phyloP scores from a whole-genome alignment of 1,284 basidiomycete genomes.

The Rhizoctonia solani region DNA sequence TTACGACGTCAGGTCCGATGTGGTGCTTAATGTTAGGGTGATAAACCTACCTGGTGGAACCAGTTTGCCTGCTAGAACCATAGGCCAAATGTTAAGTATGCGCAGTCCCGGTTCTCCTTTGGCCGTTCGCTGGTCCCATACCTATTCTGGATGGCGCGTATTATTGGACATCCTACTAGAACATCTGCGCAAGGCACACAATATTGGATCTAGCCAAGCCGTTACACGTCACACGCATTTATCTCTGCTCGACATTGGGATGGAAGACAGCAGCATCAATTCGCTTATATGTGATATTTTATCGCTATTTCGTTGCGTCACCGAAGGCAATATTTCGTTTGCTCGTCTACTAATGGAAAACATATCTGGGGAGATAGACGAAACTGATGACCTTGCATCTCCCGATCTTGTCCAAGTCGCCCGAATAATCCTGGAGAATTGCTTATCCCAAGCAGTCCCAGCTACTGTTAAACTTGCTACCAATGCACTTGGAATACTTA shows the following conservation, averaged over 20 bases:
- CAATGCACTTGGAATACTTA: slow-evolving; percentile 77
- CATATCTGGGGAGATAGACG: slow-evolving; percentile 7
- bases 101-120: slow-evolving; percentile 67
- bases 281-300: slow-evolving; percentile 69
- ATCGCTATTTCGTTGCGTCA: slow-evolving; percentile 76
- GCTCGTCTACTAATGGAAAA: slow-evolving; percentile 65
- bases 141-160: slow-evolving; percentile 81
- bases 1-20: slow-evolving; percentile 67
- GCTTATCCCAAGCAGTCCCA: slow-evolving; percentile 60
- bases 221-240: slow-evolving; percentile 28
- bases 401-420: slow-evolving; percentile 78
- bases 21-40: slow-evolving; percentile 67
- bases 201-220: neutral
- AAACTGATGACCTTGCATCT: slow-evolving; percentile 60
- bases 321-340: slow-evolving; percentile 66
- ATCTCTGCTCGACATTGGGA: slow-evolving; percentile 67
- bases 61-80: slow-evolving; percentile 64
- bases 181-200: slow-evolving; percentile 53
- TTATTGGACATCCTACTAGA: slow-evolving; percentile 75
- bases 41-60: slow-evolving; percentile 77
- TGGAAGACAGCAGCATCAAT: slow-evolving; percentile 66
- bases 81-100: slow-evolving; percentile 65
- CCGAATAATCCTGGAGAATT: slow-evolving; percentile 82
- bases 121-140: slow-evolving; percentile 78
- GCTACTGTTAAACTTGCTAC: slow-evolving; percentile 70